Evolutionary conservation across 768 basidiomycete species (phyloP), one percentile per base, ranked within the genome.

Genomic region (Crepidotus variabilis): DNA sequence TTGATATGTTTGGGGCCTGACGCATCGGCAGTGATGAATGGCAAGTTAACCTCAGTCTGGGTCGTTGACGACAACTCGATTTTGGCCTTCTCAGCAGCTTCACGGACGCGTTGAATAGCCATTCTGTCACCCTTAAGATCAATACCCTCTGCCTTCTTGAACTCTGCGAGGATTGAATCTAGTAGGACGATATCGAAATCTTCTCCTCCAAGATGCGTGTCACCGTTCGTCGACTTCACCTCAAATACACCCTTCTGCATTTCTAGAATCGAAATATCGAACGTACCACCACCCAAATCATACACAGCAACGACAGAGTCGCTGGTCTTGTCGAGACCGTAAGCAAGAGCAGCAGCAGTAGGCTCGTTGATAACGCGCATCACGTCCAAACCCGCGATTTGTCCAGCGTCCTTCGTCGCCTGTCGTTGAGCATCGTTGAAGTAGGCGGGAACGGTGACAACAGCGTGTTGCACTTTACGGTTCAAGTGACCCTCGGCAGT

Each of bases 191-290:
- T 87, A 67, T 98, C 97, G 68, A 98, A 98, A 73, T 98, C 97
- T 75, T 99, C 97, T 69, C 82, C 82, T 63, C 93, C 97, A 56
- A 99, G 85, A 70, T 99, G 97, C 14, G 97, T 98, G 73, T 99
- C 96, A 70, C 97, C 97, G 69, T 98, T 98, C 54, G 97, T 99
- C 0, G 97, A 98, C 79, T 98, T 99, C 70, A 99, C 97, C 74
- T 98, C 97, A 72, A 98, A 99, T 9, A 99, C 95, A 65, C 96
- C 97, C 74, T 97, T 95, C 74, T 98, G 94, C 94, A 98, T 98
- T 77, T 98, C 95, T 55, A 99, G 80, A 63, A 99, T 95, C 24
- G 97, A 99, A 67, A 99, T 94, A 93, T 98, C 96, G 72, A 98
- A 98, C 21, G 96, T 98, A 55, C 96, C 96, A 65, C 96, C 96